Conservation (phyloP, 2,329 filamentous ascomycete species). For the Lachnellula suecica region DNA sequence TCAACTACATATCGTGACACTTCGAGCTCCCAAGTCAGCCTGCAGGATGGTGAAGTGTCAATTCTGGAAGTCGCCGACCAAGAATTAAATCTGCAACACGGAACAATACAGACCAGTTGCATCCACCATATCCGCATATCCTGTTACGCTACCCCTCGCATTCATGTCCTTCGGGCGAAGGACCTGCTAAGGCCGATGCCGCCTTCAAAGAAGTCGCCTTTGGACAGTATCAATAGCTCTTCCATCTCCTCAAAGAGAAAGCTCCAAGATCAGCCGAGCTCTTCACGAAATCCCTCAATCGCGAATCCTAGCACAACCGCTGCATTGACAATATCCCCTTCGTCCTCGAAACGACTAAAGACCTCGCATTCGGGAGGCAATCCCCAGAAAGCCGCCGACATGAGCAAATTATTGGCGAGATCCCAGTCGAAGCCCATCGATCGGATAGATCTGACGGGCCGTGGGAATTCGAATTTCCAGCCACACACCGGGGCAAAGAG, state of each 20-base stretch:
- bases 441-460: conserved; percentile 27
- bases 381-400: conserved; percentile 15
- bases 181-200: conserved; percentile 30
- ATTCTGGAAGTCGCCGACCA: neutral
- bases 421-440: conserved; percentile 22
- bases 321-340: conserved; percentile 29
- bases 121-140: no score
- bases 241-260: conserved; percentile 26
- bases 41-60: neutral
- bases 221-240: conserved; percentile 17
- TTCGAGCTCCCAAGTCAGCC: neutral
- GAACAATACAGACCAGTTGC: no score
- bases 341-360: conserved; percentile 72
- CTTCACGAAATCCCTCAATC: neutral
- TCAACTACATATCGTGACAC: neutral
- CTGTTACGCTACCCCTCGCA: neutral
- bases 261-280: conserved; percentile 15
- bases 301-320: conserved; percentile 1
- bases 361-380: conserved; percentile 59
- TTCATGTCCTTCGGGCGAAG: conserved; percentile 25
- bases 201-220: conserved; percentile 24
- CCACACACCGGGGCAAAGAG: conserved; percentile 78
- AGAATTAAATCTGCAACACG: neutral
- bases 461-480: conserved; percentile 51
- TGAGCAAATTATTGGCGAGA: conserved; percentile 24